Base-by-base conservation (phyloP, 192 early-diverging fungal species). In the Coemansia sp. region DNA sequence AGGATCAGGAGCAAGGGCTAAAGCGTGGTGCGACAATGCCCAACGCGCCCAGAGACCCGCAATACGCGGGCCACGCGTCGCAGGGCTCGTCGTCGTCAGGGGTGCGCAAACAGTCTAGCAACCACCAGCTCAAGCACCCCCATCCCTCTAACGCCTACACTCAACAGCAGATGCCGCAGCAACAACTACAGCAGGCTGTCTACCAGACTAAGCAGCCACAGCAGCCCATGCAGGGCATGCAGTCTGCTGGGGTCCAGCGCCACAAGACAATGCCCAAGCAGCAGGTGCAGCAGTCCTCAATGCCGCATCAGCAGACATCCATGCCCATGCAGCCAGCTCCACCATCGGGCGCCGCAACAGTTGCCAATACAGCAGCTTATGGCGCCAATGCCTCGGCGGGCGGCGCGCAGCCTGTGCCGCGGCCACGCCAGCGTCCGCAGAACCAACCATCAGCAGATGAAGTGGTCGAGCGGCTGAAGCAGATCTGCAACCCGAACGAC, bases 401-500 rank as follows among this genome's bases (percentile, higher is more conserved):
- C 5, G 55, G 60, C 22, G 58, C 55, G 57, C 54, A 73, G 58
- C 62, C 71, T 53, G 62, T 65, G 49, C 66, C 73, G 0, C 78
- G 73, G 19, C 78, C 82, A 23, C 77, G 83, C 47, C 86, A 82
- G 38, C 81, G 83, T 47, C 84, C 83, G 59, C 83, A 74, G 49
- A 76, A 83, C 68, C 73, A 83, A 38, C 75, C 82, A 25, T 83
- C 88, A 48, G 86, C 84, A 14, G 87, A 87, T 61, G 92, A 98
- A 65, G 87, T 98, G 7, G 85, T 98, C 52, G 89, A 90, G 28
- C 84, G 90, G 5, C 71, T 96, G 54, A 80, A 88, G 66, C 87
- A 86, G 10, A 91, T 95, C 50, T 96, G 94, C 77, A 93, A 87
- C 95, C 97, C 7, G 91, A 93, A 55, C 25, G 95, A 99, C 75